Evolutionary conservation across 805 yeast genomes (phyloP), one percentile per base, ranked within the genome.

Genomic region (Ogataea glucozyma): DNA sequence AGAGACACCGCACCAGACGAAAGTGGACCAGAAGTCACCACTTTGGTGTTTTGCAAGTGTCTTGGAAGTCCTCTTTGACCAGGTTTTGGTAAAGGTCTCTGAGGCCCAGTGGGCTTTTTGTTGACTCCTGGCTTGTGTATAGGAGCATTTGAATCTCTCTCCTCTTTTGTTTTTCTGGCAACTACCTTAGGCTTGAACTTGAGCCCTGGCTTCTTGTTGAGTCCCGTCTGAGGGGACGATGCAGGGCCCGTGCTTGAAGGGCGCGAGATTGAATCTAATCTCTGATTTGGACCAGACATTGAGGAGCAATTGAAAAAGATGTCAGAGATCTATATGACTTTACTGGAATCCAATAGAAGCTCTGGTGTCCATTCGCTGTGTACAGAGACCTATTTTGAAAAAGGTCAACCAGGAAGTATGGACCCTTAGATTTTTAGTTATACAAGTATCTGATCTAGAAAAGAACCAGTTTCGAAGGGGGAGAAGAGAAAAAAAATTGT

Each of bases 151-250:
- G 85, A 81, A 17, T 81, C 96, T 61, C 96, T 71, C 53, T 88
- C 96, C 53, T 86, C 90, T 53, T 87, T 83, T 9, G 88, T 69
- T 60, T 88, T 80, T 64, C 97, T 72, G 0, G 89, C 89, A 31
- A 90, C 96, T 2, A 74, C 83, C 62, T 90, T 90, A 2, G 97
- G 97, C 62, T 82, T 81, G 66, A 90, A 90, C 62, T 84, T 83
- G 47, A 85, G 66, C 2, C 79, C 71, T 6, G 86, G 76, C 53
- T 79, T 78, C 2, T 45, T 39, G 11, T 31, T 33, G 6, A 46
- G 33, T 4, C 50, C 42, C 2, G 44, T 12, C 6, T 33, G 46
- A 16, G 44, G 22, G 8, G 35, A 26, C 32, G 42, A 24, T n/a
- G 47, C 17, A 38, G 52, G 36, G 12, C 54, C 54, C 11, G 54